A percentile compares a stretch with the other conserved stretches of the same genome.
Conservation (phyloP, 2,329 filamentous ascomycete species). For the Ilyonectria mors-panacis region DNA sequence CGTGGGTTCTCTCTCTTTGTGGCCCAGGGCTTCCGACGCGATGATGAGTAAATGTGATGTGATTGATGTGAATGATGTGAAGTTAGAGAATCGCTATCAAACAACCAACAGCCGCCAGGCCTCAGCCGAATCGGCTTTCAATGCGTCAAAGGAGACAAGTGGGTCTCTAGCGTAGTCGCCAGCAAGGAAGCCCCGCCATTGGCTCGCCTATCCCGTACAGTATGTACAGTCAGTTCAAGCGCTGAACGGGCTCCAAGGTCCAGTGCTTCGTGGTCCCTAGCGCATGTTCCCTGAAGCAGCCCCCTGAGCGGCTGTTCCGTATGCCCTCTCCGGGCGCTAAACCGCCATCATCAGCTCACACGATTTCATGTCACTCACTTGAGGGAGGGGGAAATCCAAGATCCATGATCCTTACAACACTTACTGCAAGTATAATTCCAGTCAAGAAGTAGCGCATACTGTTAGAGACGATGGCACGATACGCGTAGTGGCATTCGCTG, state of each 20-base stretch:
- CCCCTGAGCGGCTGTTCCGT: no score
- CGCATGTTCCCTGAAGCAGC: no score
- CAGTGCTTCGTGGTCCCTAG: neutral
- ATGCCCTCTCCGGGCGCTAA: neutral
- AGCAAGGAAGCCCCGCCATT: constrained; percentile 14
- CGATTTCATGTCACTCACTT: neutral
- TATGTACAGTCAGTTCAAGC: constrained; percentile 5
- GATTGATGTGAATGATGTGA: constrained; percentile 1
- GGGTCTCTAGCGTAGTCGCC: constrained; percentile 1
- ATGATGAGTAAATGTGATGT: neutral
- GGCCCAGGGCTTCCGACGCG: neutral
- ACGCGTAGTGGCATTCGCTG: neutral
- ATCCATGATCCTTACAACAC: neutral
- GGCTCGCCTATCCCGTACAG: constrained; percentile 3
- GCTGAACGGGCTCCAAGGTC: neutral
- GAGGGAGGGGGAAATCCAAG: neutral
- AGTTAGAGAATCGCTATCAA: neutral
- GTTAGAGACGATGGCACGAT: neutral
- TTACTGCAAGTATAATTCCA: neutral
- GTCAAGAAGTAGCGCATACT: neutral
- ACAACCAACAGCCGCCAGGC: constrained; percentile 5
- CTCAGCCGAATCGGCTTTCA: neutral
- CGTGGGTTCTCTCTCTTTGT: neutral
- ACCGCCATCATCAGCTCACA: neutral
- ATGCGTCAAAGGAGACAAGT: neutral